Base-by-base conservation (phyloP, 192 early-diverging fungal genomes). In the Podila minutissima region DNA sequence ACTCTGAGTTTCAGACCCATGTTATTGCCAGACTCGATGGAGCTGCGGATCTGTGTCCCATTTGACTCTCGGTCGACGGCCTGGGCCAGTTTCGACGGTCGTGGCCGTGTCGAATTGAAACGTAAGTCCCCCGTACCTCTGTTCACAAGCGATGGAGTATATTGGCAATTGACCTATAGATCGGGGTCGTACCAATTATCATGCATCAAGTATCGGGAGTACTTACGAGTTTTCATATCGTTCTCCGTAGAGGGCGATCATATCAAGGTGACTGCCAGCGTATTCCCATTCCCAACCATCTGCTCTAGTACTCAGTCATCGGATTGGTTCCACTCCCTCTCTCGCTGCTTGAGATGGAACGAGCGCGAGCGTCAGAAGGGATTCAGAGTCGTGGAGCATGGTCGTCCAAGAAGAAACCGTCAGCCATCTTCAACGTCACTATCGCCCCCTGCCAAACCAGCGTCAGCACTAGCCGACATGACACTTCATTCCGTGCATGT, bases 1-100 rank as follows among this genome's bases (percentile, higher is more conserved):
- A 96, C 95, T 7, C 87, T 98, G 29, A 96, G 96, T 32, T 97
- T 97, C 85, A 87, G 98, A 8, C 97, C 98, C n/a, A 98, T 98
- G 92, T 85, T 99, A 15, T 85, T 99, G 19, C 98, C 98, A 0
- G 94, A 96, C 63, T 91, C 92, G 24, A 93, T 97, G 91, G 95
- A 96, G n/a, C 71, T 99, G 22, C 88, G 92, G 2, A 92, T 99
- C 9, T 90, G 91, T 62, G 89, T 99, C 24, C 95, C 95, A 2
- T 90, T 88, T 17, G 92, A 94, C 83, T 92, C 92, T 19, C 88
- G 98, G 17, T 90, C 89, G 61, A 95, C 95, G 1, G 98, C 96
- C 12, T 99, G 96, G 97, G 97, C 92, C 60, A 89, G 91, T 69
- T 97, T 98, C 70, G 98, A 99, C 75, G 98, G 97, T 3, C 89